Percentiles rank a stretch among this genome's conserved stretches.
Evolutionary conservation across 768 basidiomycete genomes (phyloP).

Genomic region (Pulveroboletus sp.): DNA sequence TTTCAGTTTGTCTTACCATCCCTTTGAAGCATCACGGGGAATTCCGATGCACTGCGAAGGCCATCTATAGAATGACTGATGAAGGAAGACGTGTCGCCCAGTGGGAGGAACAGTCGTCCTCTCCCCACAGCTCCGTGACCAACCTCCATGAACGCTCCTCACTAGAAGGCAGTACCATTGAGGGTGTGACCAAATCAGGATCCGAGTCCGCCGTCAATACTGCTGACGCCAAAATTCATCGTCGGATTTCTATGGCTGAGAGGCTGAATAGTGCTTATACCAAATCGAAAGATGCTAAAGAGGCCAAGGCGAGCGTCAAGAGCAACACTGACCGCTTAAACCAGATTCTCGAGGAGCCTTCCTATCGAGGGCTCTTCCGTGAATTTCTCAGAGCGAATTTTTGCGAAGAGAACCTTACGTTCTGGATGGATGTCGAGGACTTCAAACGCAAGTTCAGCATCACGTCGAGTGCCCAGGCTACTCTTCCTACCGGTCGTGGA

Average conservation of each 20-base stretch:
- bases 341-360: slow-evolving; percentile 91
- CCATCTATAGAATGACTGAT: slow-evolving; percentile 91
- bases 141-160: slow-evolving; percentile 63
- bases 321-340: slow-evolving; percentile 88
- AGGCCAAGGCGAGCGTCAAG: slow-evolving; percentile 59
- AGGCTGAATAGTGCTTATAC: slow-evolving; percentile 52
- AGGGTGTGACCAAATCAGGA: slow-evolving; percentile 21
- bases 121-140: slow-evolving; percentile 62
- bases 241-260: slow-evolving; percentile 74
- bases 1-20: slow-evolving; percentile 7
- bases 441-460: slow-evolving; percentile 96
- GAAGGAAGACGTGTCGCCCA: slow-evolving; percentile 83
- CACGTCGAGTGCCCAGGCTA: slow-evolving; percentile 84
- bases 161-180: slow-evolving; percentile 37
- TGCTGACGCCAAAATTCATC: slow-evolving; percentile 65
- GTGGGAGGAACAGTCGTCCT: slow-evolving; percentile 62
- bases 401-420: slow-evolving; percentile 96
- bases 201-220: slow-evolving; percentile 28
- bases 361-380: slow-evolving; percentile 83
- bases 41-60: slow-evolving; percentile 94
- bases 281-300: slow-evolving; percentile 45
- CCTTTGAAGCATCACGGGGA: slow-evolving; percentile 78
- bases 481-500: slow-evolving; percentile 36
- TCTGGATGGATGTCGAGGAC: slow-evolving; percentile 96
- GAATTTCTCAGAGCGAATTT: slow-evolving; percentile 93